Conservation (phyloP, 2,329 filamentous ascomycete species). For the Rhynchosporium agropyri region DNA sequence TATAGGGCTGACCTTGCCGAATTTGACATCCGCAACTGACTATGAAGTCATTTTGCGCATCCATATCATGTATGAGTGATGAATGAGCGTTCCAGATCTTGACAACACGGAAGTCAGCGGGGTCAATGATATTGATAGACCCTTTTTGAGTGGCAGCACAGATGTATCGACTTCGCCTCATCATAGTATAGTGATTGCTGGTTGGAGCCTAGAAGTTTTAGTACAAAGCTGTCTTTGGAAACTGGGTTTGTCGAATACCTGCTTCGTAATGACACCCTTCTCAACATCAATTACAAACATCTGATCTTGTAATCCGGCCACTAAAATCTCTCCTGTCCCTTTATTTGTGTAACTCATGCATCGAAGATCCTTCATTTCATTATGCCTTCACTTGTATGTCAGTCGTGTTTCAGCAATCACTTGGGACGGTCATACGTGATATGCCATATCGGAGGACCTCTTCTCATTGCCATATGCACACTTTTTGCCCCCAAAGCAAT, state of each 20-base stretch:
- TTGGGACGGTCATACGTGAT: conserved; percentile 57
- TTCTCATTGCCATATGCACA: conserved; percentile 84
- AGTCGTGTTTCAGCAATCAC: conserved; percentile 25
- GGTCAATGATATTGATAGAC: conserved; percentile 82
- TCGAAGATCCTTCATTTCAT: conserved; percentile 81
- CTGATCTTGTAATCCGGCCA: conserved; percentile 80
- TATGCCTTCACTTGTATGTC: conserved; percentile 52
- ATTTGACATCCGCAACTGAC: conserved; percentile 94
- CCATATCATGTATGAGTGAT: conserved; percentile 92
- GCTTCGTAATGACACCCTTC: conserved; percentile 72
- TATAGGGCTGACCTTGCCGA: conserved; percentile 75
- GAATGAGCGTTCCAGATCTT: conserved; percentile 91
- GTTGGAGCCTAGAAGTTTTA: conserved; percentile 62
- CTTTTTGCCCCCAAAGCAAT: conserved; percentile 81
- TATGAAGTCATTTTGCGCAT: conserved; percentile 91
- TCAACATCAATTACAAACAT: conserved; percentile 78
- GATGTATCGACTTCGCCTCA: conserved; percentile 89
- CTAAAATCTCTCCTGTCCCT: conserved; percentile 78
- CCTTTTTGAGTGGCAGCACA: conserved; percentile 87
- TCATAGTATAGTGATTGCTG: conserved; percentile 80
- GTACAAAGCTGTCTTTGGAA: neutral
- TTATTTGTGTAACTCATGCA: conserved; percentile 97
- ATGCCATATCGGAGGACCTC: conserved; percentile 87
- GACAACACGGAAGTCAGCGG: conserved; percentile 73
- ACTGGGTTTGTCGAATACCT: conserved; percentile 47